These are phyloP conservation scores for Epicoccum nigrum DNA, from an alignment of 2,329 filamentous ascomycete genomes.

Conservation along the genomic window DNA sequence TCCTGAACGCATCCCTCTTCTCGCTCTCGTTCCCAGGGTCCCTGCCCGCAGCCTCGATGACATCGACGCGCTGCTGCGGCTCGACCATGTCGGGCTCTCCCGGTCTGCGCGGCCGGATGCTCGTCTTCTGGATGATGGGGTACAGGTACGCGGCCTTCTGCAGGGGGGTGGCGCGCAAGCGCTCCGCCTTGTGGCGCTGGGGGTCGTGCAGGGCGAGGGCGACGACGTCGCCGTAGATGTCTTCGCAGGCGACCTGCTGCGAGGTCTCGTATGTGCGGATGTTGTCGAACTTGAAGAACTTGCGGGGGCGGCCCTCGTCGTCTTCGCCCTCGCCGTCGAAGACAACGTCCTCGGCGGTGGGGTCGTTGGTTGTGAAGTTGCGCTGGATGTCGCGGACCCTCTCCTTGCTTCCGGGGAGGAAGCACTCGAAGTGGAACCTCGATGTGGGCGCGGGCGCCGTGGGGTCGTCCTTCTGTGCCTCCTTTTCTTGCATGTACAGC, in stretches of 20 bases:
- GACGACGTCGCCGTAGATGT: slow-evolving; percentile 61
- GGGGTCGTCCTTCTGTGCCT: slow-evolving; percentile 54
- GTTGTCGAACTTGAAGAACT: slow-evolving; percentile 62
- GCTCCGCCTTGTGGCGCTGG: slow-evolving; percentile 46
- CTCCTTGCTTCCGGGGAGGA: slow-evolving; percentile 58
- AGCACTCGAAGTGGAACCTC: slow-evolving; percentile 66
- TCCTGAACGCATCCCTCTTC: slow-evolving; percentile 53
- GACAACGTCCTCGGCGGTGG: slow-evolving; percentile 54
- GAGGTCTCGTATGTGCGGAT: slow-evolving; percentile 66
- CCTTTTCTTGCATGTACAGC: slow-evolving; percentile 55
- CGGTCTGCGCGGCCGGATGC: slow-evolving; percentile 55
- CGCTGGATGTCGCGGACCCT: slow-evolving; percentile 59
- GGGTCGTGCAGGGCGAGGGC: slow-evolving; percentile 65
- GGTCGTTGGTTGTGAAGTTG: slow-evolving; percentile 61
- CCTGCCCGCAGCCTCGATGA: slow-evolving; percentile 58
- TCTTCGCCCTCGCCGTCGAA: slow-evolving; percentile 42
- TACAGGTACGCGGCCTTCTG: slow-evolving; percentile 67
- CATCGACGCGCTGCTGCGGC: slow-evolving; percentile 57
- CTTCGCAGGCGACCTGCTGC: slow-evolving; percentile 58
- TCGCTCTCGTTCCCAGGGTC: slow-evolving; percentile 59
- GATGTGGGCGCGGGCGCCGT: slow-evolving; percentile 58
- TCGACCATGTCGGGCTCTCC: slow-evolving; percentile 48
- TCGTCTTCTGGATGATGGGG: slow-evolving; percentile 63
- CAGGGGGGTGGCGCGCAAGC: slow-evolving; percentile 41
- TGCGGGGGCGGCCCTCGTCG: slow-evolving; percentile 56